Evolutionary conservation across 1,284 basidiomycete species (phyloP), one percentile per base, ranked within the genome.

Genomic region (Coniophora puteana): DNA sequence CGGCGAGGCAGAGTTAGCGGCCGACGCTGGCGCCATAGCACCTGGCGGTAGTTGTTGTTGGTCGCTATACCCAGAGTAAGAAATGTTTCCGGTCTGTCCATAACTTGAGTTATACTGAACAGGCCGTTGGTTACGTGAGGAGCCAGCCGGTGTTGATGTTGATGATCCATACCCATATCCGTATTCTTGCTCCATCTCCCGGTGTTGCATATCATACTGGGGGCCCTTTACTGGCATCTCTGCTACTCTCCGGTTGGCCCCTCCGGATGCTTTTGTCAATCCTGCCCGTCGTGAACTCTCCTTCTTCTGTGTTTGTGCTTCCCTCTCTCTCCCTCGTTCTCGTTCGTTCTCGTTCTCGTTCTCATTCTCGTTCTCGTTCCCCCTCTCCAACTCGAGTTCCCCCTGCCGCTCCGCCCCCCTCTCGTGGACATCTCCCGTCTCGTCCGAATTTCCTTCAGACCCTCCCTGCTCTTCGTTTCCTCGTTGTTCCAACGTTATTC

Each of bases 121-220:
- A 17, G 61, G 48, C 35, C 51, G 54, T 35, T 51, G 53, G 26
- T 63, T 62, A 38, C 61, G 66, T 10, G 58, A 55, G 32, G 52
- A 37, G 39, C 48, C 43, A 10, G 51, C 49, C 16, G 65, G 46
- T 5, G 49, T 34, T 4, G 51, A 39, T 12, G 59, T 48, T 23
- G 61, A 8, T 3, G 55, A 29, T 4, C 57, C 51, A 40, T 69
- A 73, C 21, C 63, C 68, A 20, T 53, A 52, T 29, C 62, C 62
- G 49, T 87, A 88, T 52, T 94, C 91, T 53, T 92, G 85, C 57
- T 93, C 89, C 74, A 96, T 89, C 46, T 85, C 89, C 16, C 87
- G 82, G 59, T 91, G 89, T 60, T 96, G 93, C 76, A 89, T 83
- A 51, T 93, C 93, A 59, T 95, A 97, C 55, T 90, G 88, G 17